Evolutionary conservation across 441 rosid species (phyloP).

Genomic region (Codiaeum variegatum): DNA sequence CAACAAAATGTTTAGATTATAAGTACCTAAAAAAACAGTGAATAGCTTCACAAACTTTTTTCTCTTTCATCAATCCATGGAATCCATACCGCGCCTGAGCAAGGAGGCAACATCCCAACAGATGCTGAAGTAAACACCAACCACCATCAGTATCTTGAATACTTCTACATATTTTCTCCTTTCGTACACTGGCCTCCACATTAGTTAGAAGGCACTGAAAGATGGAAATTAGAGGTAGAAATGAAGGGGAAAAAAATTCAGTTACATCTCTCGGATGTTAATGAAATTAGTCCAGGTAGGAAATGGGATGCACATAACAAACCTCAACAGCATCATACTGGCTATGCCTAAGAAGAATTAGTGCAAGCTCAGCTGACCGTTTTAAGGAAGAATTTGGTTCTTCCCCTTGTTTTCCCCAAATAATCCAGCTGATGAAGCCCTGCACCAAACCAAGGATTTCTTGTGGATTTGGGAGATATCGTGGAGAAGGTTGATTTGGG

Average conservation of each 20-base stretch:
- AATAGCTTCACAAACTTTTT: constrained; percentile 76
- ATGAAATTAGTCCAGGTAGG: constrained; percentile 11
- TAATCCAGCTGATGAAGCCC: constrained; percentile 76
- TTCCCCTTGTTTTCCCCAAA: constrained; percentile 68
- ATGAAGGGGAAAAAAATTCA: constrained; percentile 19
- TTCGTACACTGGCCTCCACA: constrained; percentile 68
- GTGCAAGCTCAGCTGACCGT: constrained; percentile 74
- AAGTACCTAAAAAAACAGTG: constrained; percentile 84
- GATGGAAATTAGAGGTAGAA: constrained; percentile 11
- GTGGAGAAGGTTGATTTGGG: constrained; percentile 27
- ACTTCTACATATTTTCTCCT: constrained; percentile 69
- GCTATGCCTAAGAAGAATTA: constrained; percentile 71
- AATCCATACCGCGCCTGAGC: constrained; percentile 67
- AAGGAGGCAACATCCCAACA: constrained; percentile 88
- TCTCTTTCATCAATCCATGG: constrained; percentile 59
- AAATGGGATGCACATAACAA: constrained; percentile 18
- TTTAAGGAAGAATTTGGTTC: constrained; percentile 62
- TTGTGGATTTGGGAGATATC: constrained; percentile 56
- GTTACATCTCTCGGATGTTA: constrained; percentile 16
- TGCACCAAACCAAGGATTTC: constrained; percentile 51
- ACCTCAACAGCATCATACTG: constrained; percentile 95
- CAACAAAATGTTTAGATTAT: not conserved
- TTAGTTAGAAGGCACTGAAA: constrained; percentile 58
- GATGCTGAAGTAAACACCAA: constrained; percentile 93
- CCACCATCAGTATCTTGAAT: constrained; percentile 70